phyloP scores from a whole-genome alignment of 1,284 basidiomycete species.

The Sporisorium reilianum region DNA sequence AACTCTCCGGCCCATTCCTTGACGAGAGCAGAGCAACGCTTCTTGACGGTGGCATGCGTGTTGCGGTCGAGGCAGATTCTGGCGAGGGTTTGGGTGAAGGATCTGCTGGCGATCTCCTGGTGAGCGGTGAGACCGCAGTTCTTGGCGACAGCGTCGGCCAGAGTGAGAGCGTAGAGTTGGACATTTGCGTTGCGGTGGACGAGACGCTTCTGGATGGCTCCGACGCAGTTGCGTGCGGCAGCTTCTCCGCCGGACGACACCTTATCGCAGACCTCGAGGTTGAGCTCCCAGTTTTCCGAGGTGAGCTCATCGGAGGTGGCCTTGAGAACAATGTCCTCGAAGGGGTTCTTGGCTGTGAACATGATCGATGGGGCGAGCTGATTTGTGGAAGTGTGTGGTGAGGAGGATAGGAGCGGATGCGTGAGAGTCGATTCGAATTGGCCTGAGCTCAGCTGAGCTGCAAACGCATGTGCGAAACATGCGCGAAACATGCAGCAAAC shows the following conservation, averaged over 20 bases:
- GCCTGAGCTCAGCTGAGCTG: neutral
- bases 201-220: constrained; percentile 87
- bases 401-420: constrained; percentile 13
- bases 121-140: constrained; percentile 86
- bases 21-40: constrained; percentile 79
- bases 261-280: constrained; percentile 95
- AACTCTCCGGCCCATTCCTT: constrained; percentile 84
- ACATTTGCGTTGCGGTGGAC: constrained; percentile 95
- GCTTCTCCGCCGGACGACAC: constrained; percentile 83
- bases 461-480: constrained; percentile 11
- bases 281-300: constrained; percentile 94
- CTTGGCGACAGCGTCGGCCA: constrained; percentile 75
- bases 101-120: constrained; percentile 86
- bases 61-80: constrained; percentile 89
- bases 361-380: constrained; percentile 25
- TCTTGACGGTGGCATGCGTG: constrained; percentile 88
- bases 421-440: constrained; percentile 12
- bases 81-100: constrained; percentile 89
- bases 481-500: neutral
- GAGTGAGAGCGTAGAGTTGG: constrained; percentile 87
- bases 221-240: constrained; percentile 83
- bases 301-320: constrained; percentile 95
- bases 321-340: constrained; percentile 93
- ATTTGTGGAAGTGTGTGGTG: neutral
- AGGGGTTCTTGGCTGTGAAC: constrained; percentile 76